These are phyloP conservation scores for Peronospora destructor DNA, from an alignment of 352 stramenopile genomes.

Conservation along the genomic window DNA sequence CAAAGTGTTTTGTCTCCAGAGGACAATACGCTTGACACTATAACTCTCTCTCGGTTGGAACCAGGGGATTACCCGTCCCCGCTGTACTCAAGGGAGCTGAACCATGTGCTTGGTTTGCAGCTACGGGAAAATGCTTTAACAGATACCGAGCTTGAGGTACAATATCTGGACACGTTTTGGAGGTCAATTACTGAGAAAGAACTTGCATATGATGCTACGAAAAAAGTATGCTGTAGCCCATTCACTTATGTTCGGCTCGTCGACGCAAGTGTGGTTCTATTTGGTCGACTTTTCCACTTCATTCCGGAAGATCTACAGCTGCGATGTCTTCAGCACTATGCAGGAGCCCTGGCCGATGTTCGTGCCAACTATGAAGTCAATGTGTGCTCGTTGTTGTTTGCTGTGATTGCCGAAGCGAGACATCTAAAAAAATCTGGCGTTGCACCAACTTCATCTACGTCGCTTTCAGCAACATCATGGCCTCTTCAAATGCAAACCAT, in stretches of 20 bases:
- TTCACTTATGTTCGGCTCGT: constrained; percentile 80
- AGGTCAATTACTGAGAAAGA: constrained; percentile 34
- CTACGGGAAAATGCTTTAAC: constrained; percentile 68
- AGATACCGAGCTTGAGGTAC: constrained; percentile 76
- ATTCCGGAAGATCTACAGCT: constrained; percentile 80
- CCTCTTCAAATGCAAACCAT: constrained; percentile 72
- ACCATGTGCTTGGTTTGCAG: constrained; percentile 62
- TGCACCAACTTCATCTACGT: constrained; percentile 11
- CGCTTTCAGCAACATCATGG: constrained; percentile 38
- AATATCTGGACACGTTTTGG: constrained; percentile 80
- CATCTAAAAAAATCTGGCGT: constrained; percentile 19
- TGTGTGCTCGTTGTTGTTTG: constrained; percentile 69
- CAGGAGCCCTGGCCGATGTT: constrained; percentile 50
- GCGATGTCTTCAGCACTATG: constrained; percentile 75
- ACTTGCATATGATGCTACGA: constrained; percentile 21
- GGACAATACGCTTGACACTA: constrained; percentile 58
- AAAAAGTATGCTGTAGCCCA: constrained; percentile 46
- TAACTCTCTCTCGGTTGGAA: constrained; percentile 46
- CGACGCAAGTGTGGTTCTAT: constrained; percentile 69
- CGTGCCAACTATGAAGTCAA: constrained; percentile 67
- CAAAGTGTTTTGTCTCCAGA: constrained; percentile 43
- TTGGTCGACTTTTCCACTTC: constrained; percentile 70
- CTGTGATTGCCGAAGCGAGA: constrained; percentile 51
- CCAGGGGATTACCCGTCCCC: constrained; percentile 53
- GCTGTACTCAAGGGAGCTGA: constrained; percentile 71